Conservation (phyloP, 2,329 filamentous ascomycete species). For the Botrytis sinoallii region DNA sequence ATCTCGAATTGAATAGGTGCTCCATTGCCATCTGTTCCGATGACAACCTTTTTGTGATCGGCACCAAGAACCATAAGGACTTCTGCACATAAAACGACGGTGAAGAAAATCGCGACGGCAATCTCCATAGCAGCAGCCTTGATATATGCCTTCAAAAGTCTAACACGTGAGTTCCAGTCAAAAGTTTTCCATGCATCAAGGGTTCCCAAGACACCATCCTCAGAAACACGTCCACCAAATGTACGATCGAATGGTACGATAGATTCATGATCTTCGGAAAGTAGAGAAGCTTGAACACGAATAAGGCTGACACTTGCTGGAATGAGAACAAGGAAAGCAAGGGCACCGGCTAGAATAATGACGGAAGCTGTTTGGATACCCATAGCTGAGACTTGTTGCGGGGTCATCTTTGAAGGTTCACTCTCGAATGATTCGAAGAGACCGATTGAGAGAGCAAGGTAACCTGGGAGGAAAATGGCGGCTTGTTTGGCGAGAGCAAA, state of each 20-base stretch:
- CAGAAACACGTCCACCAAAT: constrained; percentile 73
- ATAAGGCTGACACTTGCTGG: constrained; percentile 74
- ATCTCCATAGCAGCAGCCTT: constrained; percentile 64
- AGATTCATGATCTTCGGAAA: constrained; percentile 76
- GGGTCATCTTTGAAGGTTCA: constrained; percentile 23
- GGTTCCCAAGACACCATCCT: constrained; percentile 67
- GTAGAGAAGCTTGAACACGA: constrained; percentile 82
- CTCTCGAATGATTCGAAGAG: constrained; percentile 40
- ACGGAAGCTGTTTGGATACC: constrained; percentile 48
- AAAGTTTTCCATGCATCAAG: constrained; percentile 78
- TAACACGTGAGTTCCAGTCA: constrained; percentile 65
- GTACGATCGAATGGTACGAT: constrained; percentile 89
- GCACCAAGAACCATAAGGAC: constrained; percentile 46
- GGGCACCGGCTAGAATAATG: constrained; percentile 45
- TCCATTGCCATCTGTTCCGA: not conserved
- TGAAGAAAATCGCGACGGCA: constrained; percentile 47
- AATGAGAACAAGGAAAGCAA: constrained; percentile 64
- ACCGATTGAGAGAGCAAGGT: constrained; percentile 39
- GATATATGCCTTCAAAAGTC: constrained; percentile 70
- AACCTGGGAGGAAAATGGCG: constrained; percentile 46
- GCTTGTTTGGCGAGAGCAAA: constrained; percentile 58
- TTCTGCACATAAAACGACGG: constrained; percentile 51
- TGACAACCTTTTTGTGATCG: constrained; percentile 23
- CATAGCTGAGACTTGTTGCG: constrained; percentile 38
- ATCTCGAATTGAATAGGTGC: not conserved